These are phyloP conservation scores for Candida anglica DNA, from an alignment of 805 yeast species.

Conservation along the genomic window DNA sequence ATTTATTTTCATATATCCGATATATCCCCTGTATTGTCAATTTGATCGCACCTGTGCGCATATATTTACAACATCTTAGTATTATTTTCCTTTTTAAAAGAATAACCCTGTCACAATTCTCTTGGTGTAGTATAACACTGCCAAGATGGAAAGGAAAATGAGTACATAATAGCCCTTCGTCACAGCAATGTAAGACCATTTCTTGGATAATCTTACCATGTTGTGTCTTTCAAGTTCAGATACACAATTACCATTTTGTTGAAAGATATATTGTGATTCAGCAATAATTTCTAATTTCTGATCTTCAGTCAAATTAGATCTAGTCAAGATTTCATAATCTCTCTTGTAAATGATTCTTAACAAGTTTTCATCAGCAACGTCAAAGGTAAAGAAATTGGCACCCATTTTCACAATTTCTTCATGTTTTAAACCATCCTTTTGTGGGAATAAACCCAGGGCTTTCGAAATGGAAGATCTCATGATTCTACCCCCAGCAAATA, in stretches of 20 bases:
- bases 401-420: slow-evolving; percentile 60
- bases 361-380: slow-evolving; percentile 61
- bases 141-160: slow-evolving; percentile 25
- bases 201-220: slow-evolving; percentile 49
- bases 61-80: no score
- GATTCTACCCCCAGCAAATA: slow-evolving; percentile 82
- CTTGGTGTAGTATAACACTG: slow-evolving; percentile 29
- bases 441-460: slow-evolving; percentile 73
- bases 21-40: no score
- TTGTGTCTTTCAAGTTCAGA: slow-evolving; percentile 68
- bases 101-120: slow-evolving; percentile 20
- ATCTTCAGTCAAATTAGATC: slow-evolving; percentile 63
- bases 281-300: slow-evolving; percentile 69
- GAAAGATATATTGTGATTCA: slow-evolving; percentile 64
- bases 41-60: no score
- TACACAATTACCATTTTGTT: slow-evolving; percentile 56
- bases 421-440: slow-evolving; percentile 60
- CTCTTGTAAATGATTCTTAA: slow-evolving; percentile 66
- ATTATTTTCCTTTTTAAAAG: slow-evolving; percentile 1
- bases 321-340: slow-evolving; percentile 73
- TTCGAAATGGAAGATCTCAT: slow-evolving; percentile 63
- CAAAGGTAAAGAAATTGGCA: slow-evolving; percentile 69
- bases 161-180: slow-evolving; percentile 50
- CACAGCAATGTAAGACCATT: slow-evolving; percentile 50
- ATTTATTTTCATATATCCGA: no score